Evolutionary conservation across 192 early-diverging fungal species (phyloP).

Genomic region (Coemansia sp.): DNA sequence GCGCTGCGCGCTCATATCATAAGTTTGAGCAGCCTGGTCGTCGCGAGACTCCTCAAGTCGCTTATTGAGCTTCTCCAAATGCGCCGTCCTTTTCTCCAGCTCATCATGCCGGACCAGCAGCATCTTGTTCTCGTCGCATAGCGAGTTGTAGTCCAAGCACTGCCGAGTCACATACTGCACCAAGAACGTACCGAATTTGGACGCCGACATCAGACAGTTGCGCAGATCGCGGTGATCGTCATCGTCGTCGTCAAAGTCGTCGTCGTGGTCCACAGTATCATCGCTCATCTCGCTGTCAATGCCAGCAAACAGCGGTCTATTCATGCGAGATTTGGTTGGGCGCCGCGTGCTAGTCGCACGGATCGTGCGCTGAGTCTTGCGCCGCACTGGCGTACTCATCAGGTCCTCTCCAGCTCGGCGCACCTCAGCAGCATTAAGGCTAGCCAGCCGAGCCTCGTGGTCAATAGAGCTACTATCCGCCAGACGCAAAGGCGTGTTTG

Average conservation of each 20-base stretch:
- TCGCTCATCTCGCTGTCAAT: constrained; percentile 44
- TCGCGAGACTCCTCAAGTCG: constrained; percentile 43
- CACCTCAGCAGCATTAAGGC: constrained; percentile 33
- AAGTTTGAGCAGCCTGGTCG: constrained; percentile 32
- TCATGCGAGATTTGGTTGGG: constrained; percentile 30
- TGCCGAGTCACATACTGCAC: constrained; percentile 55
- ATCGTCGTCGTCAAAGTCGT: constrained; percentile 25
- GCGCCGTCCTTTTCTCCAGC: constrained; percentile 23
- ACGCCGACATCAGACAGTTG: constrained; percentile 43
- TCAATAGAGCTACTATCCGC: constrained; percentile 18
- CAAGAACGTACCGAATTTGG: constrained; percentile 49
- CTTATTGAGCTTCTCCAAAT: constrained; percentile 31
- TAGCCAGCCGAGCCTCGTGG: constrained; percentile 27
- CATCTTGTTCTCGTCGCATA: constrained; percentile 35
- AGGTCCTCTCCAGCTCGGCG: constrained; percentile 49
- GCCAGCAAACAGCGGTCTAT: constrained; percentile 20
- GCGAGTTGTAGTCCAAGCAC: constrained; percentile 35
- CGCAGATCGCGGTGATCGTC: constrained; percentile 42
- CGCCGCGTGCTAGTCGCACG: constrained; percentile 43
- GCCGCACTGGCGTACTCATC: constrained; percentile 49
- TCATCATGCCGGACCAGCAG: constrained; percentile 26
- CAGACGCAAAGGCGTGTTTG: constrained; percentile 32
- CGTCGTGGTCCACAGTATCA: constrained; percentile 17
- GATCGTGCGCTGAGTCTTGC: constrained; percentile 25
- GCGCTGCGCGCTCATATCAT: constrained; percentile 36